phyloP scores from a whole-genome alignment of 768 basidiomycete genomes.

The Boletus barrowsii region DNA sequence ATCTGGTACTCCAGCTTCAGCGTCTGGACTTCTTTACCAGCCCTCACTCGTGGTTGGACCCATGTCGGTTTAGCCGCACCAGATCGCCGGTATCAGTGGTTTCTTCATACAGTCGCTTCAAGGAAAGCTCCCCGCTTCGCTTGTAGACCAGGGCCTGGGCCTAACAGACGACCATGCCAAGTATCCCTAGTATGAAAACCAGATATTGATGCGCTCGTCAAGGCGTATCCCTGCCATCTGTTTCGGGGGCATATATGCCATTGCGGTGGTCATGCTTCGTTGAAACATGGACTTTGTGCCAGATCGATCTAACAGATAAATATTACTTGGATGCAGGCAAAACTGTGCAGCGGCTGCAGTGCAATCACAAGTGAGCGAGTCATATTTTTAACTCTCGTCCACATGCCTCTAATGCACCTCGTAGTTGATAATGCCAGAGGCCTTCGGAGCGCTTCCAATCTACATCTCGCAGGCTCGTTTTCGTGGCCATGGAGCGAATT shows the following conservation, averaged over 20 bases:
- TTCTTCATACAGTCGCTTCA: constrained; percentile 30
- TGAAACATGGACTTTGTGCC: constrained; percentile 33
- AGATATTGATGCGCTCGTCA: constrained; percentile 33
- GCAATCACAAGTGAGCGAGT: constrained; percentile 64
- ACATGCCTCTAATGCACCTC: constrained; percentile 2
- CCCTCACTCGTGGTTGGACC: constrained; percentile 36
- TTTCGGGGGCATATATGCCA: constrained; percentile 31
- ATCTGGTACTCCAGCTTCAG: constrained; percentile 33
- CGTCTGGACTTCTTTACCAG: constrained; percentile 34
- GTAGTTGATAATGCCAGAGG: constrained; percentile 92
- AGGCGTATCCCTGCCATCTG: constrained; percentile 33
- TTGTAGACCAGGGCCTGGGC: constrained; percentile 31
- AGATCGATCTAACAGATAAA: constrained; percentile 74
- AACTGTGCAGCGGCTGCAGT: constrained; percentile 82
- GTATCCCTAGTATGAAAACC: constrained; percentile 33
- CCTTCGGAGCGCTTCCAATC: constrained; percentile 81
- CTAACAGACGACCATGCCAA: constrained; percentile 29
- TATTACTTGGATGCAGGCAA: constrained; percentile 82
- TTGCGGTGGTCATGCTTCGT: constrained; percentile 30
- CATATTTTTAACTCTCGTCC: background rate
- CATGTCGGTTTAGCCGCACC: constrained; percentile 33
- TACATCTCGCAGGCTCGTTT: constrained; percentile 71
- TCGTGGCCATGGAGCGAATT: background rate
- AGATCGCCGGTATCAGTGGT: constrained; percentile 35
- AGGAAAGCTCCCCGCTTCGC: constrained; percentile 26